Evolutionary conservation across 73 alveolate species (phyloP), one percentile per base, ranked within the genome.

Genomic region (Blepharisma stoltei): DNA sequence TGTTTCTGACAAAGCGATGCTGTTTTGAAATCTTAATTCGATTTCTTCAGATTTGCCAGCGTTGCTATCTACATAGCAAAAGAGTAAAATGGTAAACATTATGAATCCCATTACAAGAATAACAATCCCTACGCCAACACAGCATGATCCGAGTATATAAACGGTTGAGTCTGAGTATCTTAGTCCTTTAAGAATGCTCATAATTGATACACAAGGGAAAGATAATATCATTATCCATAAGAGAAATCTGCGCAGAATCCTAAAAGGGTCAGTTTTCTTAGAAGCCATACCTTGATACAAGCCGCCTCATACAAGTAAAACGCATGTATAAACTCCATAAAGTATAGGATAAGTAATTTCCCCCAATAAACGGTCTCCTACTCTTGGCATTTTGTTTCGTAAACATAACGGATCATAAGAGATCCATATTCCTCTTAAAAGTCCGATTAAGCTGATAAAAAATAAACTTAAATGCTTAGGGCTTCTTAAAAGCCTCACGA

Each of bases 261-360:
- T 60, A 25, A 60, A 60, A 60, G 73, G 73, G 46, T 60, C 73
- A 14, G 73, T 1, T 9, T 11, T 8, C 73, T 60, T 60, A 14
- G 73, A 38, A 20, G 46, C 18, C 47, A 60, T 60, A 25, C 73
- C 73, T 60, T 60, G 73, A 60, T 60, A 60, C 14, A 60, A 38
- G 18, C 73, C 73, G 46, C 73, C 73, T 38, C 73, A 60, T 1
- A 60, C 73, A 9, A 60, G 46, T 18, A 60, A 38, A 25, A 60
- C 73, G 14, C 49, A 18, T 2, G 73, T 14, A 60, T 60, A 60
- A 60, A 60, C 46, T 20, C 73, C 73, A 25, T 60, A 60, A 18
- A 60, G 14, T 8, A 60, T 14, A 60, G 73, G 73, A 60, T 60
- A 60, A 20, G 23, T 38, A n/a, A 38, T 5, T 38, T 60, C 73